These are phyloP conservation scores for Neurospora sp. DNA, from an alignment of 2,329 filamentous ascomycete species.

Conservation along the genomic window DNA sequence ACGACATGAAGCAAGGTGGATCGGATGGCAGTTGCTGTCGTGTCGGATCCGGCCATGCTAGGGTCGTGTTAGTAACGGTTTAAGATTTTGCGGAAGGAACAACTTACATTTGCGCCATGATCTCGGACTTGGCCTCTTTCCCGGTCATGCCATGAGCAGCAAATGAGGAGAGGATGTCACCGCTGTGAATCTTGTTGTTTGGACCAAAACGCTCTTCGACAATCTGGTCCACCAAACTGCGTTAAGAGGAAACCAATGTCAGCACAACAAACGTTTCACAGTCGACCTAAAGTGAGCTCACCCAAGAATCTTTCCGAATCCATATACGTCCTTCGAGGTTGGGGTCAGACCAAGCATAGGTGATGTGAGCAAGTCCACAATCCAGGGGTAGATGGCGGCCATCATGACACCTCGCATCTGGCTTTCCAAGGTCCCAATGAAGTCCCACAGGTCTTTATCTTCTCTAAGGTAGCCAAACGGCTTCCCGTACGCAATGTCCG, in stretches of 20 bases:
- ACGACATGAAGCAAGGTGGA: slow-evolving; percentile 16
- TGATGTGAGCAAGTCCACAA: slow-evolving; percentile 13
- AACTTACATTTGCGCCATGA: slow-evolving; percentile 12
- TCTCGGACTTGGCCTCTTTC: slow-evolving; percentile 32
- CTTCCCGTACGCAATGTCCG: slow-evolving; percentile 35
- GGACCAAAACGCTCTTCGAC: slow-evolving; percentile 33
- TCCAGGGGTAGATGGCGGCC: slow-evolving; percentile 29
- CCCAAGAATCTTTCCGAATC: slow-evolving; percentile 20
- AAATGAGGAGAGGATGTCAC: slow-evolving; percentile 43
- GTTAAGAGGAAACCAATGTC: too few species aligned
- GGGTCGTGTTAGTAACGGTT: background rate
- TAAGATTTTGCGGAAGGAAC: background rate
- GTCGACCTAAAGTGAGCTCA: background rate
- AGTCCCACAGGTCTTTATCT: slow-evolving; percentile 34
- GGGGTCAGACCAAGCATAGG: slow-evolving; percentile 26
- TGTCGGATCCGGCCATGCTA: slow-evolving; percentile 11
- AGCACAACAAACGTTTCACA: too few species aligned
- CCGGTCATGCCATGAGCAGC: slow-evolving; percentile 31
- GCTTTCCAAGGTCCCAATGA: slow-evolving; percentile 29
- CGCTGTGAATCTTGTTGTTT: slow-evolving; percentile 27
- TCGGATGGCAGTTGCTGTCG: slow-evolving; percentile 20
- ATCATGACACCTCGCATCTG: slow-evolving; percentile 30
- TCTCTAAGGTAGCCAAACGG: slow-evolving; percentile 33
- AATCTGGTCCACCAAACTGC: slow-evolving; percentile 25
- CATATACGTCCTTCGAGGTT: slow-evolving; percentile 17